Base-by-base conservation (phyloP, 768 basidiomycete genomes). In the Gloeophyllum trabeum region DNA sequence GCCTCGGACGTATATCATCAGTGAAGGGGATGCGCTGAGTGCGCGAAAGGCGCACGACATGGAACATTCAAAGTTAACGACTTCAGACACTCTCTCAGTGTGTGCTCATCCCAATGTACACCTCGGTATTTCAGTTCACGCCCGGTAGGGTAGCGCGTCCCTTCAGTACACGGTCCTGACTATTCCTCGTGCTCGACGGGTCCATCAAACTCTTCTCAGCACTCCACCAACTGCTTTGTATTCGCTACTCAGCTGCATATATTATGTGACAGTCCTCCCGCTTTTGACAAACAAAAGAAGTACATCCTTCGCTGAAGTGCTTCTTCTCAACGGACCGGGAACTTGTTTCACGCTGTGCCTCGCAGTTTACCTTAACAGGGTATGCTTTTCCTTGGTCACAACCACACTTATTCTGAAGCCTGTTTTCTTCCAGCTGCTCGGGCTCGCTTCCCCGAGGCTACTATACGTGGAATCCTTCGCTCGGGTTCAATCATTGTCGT, bases 391-490 rank as follows among this genome's bases (percentile, higher is more conserved):
- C 16, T 32, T 32, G 10, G 28, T 32, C 28, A 32, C 28, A 32
- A 30, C 4, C 4, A 43, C 36, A 26, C 35, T 39, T 25, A 16
- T 37, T 35, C 21, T 44, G 18, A 28, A 39, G 37, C 36, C n/a
- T n/a, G n/a, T n/a, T n/a, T n/a, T n/a, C 7, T 16, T 7, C 7
- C 57, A 96, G 92, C 65, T 97, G 46, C 53, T 94, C 30, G 83
- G 83, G 21, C 58, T 92, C 25, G 65, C 69, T 18, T 72, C 80
- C 1, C 84, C 94, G 4, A 66, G 62, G 30, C 58, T 89, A 22
- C 73, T 99, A 40, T 99, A 96, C 56, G 69, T 97, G 30, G 96
- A 98, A 60, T 91, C 90, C 0, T 96, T 94, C 58, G 92, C 94
- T 5, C 81, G 94, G 4, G 90, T 93, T 2, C 67, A 63, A 16